phyloP scores from a whole-genome alignment of 768 basidiomycete genomes.

The Pleurotus giganteus region DNA sequence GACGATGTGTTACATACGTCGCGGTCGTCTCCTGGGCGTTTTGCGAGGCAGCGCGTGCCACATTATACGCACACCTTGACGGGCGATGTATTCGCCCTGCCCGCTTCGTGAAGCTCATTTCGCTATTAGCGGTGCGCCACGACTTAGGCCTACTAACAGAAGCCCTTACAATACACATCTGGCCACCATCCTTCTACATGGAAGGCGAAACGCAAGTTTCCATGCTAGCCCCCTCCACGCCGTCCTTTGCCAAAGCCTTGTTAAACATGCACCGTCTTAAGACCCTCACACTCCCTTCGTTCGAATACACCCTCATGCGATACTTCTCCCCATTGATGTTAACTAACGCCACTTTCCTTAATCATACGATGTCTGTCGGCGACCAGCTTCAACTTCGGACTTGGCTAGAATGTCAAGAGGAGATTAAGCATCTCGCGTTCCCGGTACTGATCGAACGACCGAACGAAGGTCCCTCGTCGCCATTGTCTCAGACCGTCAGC shows the following conservation, averaged over 20 bases:
- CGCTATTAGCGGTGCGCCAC: slow-evolving; percentile 33
- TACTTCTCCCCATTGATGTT: slow-evolving; percentile 44
- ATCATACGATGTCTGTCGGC: slow-evolving; percentile 25
- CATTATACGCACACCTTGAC: slow-evolving; percentile 34
- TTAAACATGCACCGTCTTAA: slow-evolving; percentile 44
- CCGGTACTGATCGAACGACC: slow-evolving; percentile 26
- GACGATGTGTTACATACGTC: slow-evolving; percentile 21
- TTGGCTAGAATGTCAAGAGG: slow-evolving; percentile 22
- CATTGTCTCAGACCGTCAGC: neutral
- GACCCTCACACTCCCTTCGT: slow-evolving; percentile 39
- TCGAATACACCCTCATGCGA: slow-evolving; percentile 40
- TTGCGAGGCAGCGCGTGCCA: slow-evolving; percentile 26
- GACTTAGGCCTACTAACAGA: slow-evolving; percentile 40
- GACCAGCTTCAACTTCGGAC: slow-evolving; percentile 22
- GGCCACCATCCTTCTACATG: slow-evolving; percentile 39
- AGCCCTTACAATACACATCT: slow-evolving; percentile 36
- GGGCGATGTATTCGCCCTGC: slow-evolving; percentile 25
- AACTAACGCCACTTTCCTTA: slow-evolving; percentile 35
- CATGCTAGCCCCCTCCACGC: slow-evolving; percentile 23
- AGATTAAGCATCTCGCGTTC: slow-evolving; percentile 12
- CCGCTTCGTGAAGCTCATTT: slow-evolving; percentile 33
- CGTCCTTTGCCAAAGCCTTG: slow-evolving; percentile 41
- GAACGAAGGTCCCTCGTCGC: slow-evolving; percentile 7
- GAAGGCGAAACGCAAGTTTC: slow-evolving; percentile 35
- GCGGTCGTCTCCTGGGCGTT: slow-evolving; percentile 33